phyloP scores from a whole-genome alignment of 148 eudicot species.

The Persicaria maculosa region DNA sequence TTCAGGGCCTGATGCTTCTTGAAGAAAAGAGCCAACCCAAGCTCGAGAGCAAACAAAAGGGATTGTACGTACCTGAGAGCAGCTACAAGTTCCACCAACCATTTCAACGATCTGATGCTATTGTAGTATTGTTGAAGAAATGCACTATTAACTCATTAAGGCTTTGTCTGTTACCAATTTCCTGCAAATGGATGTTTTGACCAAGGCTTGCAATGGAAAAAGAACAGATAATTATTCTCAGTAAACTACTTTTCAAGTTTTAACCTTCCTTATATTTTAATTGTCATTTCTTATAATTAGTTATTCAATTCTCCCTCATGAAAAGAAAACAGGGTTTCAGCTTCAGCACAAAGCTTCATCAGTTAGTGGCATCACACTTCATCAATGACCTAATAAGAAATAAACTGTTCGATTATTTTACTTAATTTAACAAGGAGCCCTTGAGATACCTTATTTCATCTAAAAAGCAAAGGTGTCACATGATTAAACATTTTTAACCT shows the following conservation, averaged over 20 bases:
- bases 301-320: too few species aligned
- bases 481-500: constrained; percentile 1
- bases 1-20: too few species aligned
- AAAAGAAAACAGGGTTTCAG: too few species aligned
- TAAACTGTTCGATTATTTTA: neutral
- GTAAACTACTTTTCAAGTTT: too few species aligned
- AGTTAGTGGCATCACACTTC: neutral
- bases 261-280: too few species aligned
- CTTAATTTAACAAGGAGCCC: neutral
- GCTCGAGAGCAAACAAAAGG: neutral
- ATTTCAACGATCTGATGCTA: too few species aligned
- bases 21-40: too few species aligned
- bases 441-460: neutral
- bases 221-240: too few species aligned
- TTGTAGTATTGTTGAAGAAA: neutral
- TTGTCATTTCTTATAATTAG: neutral
- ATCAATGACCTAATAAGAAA: too few species aligned
- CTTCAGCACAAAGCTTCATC: too few species aligned
- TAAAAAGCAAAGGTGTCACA: neutral
- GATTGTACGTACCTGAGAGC: neutral
- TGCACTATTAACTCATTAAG: neutral
- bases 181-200: neutral
- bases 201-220: neutral
- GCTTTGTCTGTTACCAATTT: neutral
- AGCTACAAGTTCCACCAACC: neutral